Base-by-base conservation (phyloP, 140 eudicot species). In the Artemisia princeps region DNA sequence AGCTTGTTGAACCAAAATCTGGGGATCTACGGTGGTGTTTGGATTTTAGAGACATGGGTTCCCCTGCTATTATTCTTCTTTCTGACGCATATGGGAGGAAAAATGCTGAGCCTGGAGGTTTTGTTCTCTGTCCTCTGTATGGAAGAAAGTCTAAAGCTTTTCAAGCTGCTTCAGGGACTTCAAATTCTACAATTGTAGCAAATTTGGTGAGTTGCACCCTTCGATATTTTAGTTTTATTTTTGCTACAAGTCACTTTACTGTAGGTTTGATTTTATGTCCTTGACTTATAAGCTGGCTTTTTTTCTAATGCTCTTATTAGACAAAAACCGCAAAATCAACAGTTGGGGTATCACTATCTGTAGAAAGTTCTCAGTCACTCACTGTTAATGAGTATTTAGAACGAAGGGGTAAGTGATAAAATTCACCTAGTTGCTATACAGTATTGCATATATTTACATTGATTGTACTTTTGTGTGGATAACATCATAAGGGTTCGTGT, bases 111-210 rank as follows among this genome's bases (percentile, higher is more conserved):
- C 84, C 77, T 55, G 95, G 94, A 59, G 95, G 96, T 66, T 88
- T 92, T 84, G 82, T 92, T 80, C 90, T 92, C 33, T 92, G 94
- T 61, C 51, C 98, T 54, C 74, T 88, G 40, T 88, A 92, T 82
- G 98, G 98, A 79, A 87, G 96, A 72, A 92, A 92, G 83, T 85
- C 95, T 10, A 92, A 92, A 84, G 96, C 98, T 67, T 92, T 92
- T 75, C 98, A 82, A 83, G 96, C 96, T 72, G 88, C 94, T 72
- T 75, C 96, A 33, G 96, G 95, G 81, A 84, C 87, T 60, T 78
- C 90, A 74, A 83, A 77, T 71, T 75, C 84, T 56, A 78, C 81
- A 19, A 84, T 92, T 26, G 55, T 92, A 72, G 77, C 92, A 60
- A 77, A 64, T 76, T 73, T 88, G 87, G 98, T 92, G 84, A 7